Conservation (phyloP, 768 basidiomycete species). For the Naganishia randhawae region DNA sequence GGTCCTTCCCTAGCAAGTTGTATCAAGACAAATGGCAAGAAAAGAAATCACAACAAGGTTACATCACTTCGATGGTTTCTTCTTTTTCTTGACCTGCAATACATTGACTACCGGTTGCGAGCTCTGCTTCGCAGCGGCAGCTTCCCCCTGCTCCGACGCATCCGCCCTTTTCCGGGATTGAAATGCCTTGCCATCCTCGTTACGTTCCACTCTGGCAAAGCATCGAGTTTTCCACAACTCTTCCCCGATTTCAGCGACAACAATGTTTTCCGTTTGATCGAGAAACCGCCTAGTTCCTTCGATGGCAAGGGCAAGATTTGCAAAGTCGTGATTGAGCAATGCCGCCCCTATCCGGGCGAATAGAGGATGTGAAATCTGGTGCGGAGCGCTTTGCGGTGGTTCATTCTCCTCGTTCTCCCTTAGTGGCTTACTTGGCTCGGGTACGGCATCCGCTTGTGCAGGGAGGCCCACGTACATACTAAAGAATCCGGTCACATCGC, state of each 20-base stretch:
- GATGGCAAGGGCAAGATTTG: slow-evolving; percentile 61
- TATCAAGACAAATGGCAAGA: neutral
- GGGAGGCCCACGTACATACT: slow-evolving; percentile 54
- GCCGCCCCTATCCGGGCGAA: slow-evolving; percentile 58
- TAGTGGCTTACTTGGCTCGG: slow-evolving; percentile 8
- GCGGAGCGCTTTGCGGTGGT: neutral
- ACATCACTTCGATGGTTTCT: slow-evolving; percentile 9
- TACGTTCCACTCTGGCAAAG: neutral
- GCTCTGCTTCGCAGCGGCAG: neutral
- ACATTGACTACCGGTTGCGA: slow-evolving; percentile 12
- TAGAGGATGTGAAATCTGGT: slow-evolving; percentile 18
- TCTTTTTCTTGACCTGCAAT: slow-evolving; percentile 20
- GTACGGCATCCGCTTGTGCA: neutral
- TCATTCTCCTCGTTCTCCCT: slow-evolving; percentile 5
- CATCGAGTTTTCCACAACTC: slow-evolving; percentile 30
- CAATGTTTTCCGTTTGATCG: slow-evolving; percentile 44
- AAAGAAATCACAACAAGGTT: neutral
- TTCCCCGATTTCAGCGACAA: slow-evolving; percentile 37
- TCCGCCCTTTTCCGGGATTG: neutral
- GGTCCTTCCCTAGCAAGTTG: too few relatives aligned
- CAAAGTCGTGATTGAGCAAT: slow-evolving; percentile 75
- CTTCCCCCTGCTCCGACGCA: neutral
- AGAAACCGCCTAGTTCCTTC: slow-evolving; percentile 71
- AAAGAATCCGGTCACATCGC: slow-evolving; percentile 91
- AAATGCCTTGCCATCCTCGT: slow-evolving; percentile 6